A percentile compares a stretch with the other conserved stretches of the same genome.
These are phyloP conservation scores for Phoma sp. DNA, from an alignment of 2,329 filamentous ascomycete species.

Conservation along the genomic window DNA sequence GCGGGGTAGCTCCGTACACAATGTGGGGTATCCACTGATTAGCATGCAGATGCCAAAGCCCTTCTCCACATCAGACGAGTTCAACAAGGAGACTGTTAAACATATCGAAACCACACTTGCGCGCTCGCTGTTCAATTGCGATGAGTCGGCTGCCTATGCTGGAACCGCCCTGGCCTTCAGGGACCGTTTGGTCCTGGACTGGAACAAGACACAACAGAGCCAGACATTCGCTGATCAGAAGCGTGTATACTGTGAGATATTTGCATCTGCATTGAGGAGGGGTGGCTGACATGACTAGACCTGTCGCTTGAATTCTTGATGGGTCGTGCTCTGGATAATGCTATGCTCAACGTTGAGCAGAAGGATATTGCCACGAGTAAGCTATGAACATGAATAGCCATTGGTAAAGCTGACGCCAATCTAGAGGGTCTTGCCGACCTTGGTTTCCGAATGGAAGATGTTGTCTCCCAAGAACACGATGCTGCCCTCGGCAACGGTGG, in stretches of 20 bases:
- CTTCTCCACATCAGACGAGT: conserved; percentile 81
- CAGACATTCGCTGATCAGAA: conserved; percentile 92
- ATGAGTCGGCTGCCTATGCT: conserved; percentile 89
- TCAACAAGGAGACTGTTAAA: conserved; percentile 81
- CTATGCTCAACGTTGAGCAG: conserved; percentile 92
- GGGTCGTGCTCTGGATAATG: conserved; percentile 95
- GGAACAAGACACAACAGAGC: conserved; percentile 97
- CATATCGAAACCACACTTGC: conserved; percentile 97
- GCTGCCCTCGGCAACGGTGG: conserved; percentile 96
- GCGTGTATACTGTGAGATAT: conserved; percentile 78
- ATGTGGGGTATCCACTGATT: conserved; percentile 21
- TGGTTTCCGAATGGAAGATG: conserved; percentile 95
- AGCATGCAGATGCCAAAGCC: conserved; percentile 62
- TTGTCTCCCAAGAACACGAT: conserved; percentile 93
- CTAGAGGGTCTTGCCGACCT: conserved; percentile 84
- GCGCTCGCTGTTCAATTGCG: conserved; percentile 96
- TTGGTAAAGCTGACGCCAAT: conserved; percentile 20
- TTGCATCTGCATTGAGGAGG: background rate
- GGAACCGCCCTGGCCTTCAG: conserved; percentile 91
- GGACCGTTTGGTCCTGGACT: conserved; percentile 90
- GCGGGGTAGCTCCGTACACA: conserved; percentile 24
- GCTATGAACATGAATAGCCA: conserved; percentile 27
- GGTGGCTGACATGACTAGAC: conserved; percentile 56
- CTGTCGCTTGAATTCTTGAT: conserved; percentile 97
- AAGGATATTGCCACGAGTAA: conserved; percentile 83